Base-by-base conservation (phyloP, 2,329 filamentous ascomycete genomes). In the Ceratocystis diversiconidia region DNA sequence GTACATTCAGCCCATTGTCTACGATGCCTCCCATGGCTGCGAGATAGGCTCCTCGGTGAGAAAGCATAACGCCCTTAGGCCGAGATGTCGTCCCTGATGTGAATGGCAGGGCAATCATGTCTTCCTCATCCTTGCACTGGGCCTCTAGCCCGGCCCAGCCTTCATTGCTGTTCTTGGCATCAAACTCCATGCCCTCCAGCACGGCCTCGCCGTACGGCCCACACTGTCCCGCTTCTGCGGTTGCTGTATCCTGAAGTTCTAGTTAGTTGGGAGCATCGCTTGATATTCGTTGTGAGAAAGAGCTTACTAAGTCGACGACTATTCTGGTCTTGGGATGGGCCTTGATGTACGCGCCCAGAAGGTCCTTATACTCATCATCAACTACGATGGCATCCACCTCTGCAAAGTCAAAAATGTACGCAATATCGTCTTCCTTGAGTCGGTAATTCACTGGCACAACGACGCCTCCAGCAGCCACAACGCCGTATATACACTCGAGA, bases 51-150 rank as follows among this genome's bases (percentile, higher is more conserved):
- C 92, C 89, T 60, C 94, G 83, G 74, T 97, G 90, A 1, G 90
- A 96, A 72, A 88, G 96, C 65, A 95, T 85, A 2, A 96, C 92
- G 4, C 94, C 94, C 74, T 99, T 97, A 1, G 94, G 94, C 36
- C 83, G 80, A 0, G 92, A 91, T 0, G 94, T 97, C 0, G 94
- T 97, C 3, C 92, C 92, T 32, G 88, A 94, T 0, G 94, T 99
- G 74, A 97, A 97, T 1, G 92, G 90, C 65, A 99, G 84, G 2
- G 92, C 90, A 68, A 97, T 82, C 70, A 90, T 82, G 68, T 85
- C 85, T 70, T 96, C 87, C 73, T 99, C 94, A 70, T 90, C 81
- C 1, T 80, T 77, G 2, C 82, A 82, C 69, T 91, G 86, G 1
- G 83, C 80, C 68, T 89, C 81, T 28, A 97, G 80, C 0, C 83